phyloP scores from a whole-genome alignment of 2,329 filamentous ascomycete species.

The Lecanicillium sp. region DNA sequence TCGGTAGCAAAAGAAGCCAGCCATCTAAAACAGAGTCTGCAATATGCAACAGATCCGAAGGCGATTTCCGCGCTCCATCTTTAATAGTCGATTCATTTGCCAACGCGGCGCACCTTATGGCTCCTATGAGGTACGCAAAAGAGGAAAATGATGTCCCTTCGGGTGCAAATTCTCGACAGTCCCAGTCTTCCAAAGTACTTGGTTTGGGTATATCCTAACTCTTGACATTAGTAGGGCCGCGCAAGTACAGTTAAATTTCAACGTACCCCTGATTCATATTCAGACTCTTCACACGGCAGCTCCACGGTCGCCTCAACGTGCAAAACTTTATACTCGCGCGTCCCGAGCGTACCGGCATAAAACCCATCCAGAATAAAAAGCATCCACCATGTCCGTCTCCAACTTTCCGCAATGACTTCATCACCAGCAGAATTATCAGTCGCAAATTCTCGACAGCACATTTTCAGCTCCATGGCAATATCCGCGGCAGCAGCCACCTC shows the following conservation, averaged over 20 bases:
- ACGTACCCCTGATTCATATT: conserved; percentile 36
- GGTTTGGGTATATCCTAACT: conserved; percentile 15
- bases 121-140: conserved; percentile 58
- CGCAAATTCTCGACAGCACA: conserved; percentile 49
- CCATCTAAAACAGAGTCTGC: conserved; percentile 27
- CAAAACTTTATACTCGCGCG: conserved; percentile 16
- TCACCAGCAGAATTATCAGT: conserved; percentile 36
- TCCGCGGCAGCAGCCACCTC: conserved; percentile 41
- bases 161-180: conserved; percentile 49
- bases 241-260: not conserved
- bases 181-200: conserved; percentile 50
- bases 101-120: conserved; percentile 32
- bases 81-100: conserved; percentile 18
- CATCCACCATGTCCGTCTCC: conserved; percentile 64
- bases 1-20: conserved; percentile 29
- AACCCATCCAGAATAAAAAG: conserved; percentile 51
- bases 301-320: conserved; percentile 44
- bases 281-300: conserved; percentile 56
- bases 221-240: too few relatives aligned
- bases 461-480: conserved; percentile 50
- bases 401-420: conserved; percentile 42
- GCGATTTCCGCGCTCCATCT: conserved; percentile 14
- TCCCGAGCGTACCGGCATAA: conserved; percentile 22
- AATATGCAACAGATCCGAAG: conserved; percentile 20
- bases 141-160: conserved; percentile 52